Base-by-base conservation (phyloP, 139 green algal genomes). In the Picochlorum sp. region DNA sequence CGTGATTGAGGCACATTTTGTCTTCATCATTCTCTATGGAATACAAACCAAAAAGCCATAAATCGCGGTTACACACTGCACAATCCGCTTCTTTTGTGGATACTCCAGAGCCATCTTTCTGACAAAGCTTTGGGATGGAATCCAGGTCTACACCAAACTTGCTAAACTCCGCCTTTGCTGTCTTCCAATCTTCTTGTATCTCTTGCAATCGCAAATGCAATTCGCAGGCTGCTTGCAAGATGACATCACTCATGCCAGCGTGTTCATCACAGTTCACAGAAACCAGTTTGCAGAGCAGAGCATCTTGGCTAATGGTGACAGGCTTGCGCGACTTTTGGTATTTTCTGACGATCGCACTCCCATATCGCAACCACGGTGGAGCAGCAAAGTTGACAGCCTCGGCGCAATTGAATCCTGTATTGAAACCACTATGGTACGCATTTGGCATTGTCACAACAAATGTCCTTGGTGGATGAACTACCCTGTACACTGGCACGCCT, bases 361-460 rank as follows among this genome's bases (percentile, higher is more conserved):
- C 88, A 58, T 77, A 78, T 3, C 86, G 84, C 45, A 97, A 70
- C 93, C 93, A 98, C 68, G 95, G 81, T 0, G 80, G 64, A 2
- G 90, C 83, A 6, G 82, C 92, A 69, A 97, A 95, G 71, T 96
- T 95, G 28, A 96, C 89, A 2, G 89, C 87, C 76, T 78, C 71
- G 18, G 71, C 71, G 58, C 60, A 58, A 68, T 91, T 91, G 68
- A 88, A 87, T 20, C 90, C 90, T 38, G 69, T 80, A 76, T 92
- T 87, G 74, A 97, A 94, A 52, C 87, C 86, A 4, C 73, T 74
- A 69, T 97, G 89, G 79, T 92, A 95, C 11, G 83, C 76, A 56
- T 85, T 74, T 3, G 91, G 90, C 75, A 96, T 95, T 34, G 89
- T 96, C 46, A 97, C 59, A 5, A 97, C 80, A 66, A 95, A 97